These are phyloP conservation scores for Phialocephala subalpina DNA, from an alignment of 2,329 filamentous ascomycete species.

Conservation along the genomic window DNA sequence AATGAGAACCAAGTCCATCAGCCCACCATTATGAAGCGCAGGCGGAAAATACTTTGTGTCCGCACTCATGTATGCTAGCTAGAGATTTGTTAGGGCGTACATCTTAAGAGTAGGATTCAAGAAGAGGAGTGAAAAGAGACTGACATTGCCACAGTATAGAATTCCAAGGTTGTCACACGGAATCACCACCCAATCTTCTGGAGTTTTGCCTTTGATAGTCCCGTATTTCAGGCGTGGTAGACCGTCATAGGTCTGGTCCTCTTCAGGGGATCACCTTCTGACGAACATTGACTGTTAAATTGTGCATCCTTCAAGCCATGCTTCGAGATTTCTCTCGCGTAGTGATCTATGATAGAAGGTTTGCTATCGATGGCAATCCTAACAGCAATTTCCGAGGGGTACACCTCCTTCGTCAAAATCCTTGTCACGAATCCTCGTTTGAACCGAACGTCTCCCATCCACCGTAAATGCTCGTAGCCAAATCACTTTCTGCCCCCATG, in stretches of 20 bases:
- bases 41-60: conserved; percentile 89
- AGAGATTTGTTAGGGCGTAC: conserved; percentile 9
- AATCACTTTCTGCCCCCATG: conserved; percentile 87
- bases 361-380: conserved; percentile 85
- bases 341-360: conserved; percentile 75
- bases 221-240: conserved; percentile 82
- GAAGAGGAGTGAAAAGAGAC: too few species aligned
- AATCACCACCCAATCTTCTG: conserved; percentile 77
- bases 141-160: conserved; percentile 90
- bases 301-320: conserved; percentile 41
- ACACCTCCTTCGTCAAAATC: conserved; percentile 77
- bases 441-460: conserved; percentile 90
- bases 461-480: conserved; percentile 92
- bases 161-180: conserved; percentile 84
- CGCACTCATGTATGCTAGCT: conserved; percentile 91
- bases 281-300: too few species aligned
- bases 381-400: conserved; percentile 88
- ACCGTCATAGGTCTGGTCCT: conserved; percentile 50
- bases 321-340: conserved; percentile 54
- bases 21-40: conserved; percentile 82
- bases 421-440: conserved; percentile 84
- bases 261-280: conserved; percentile 44
- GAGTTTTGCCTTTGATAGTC: conserved; percentile 79
- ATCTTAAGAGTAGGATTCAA: background rate
- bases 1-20: conserved; percentile 84